Evolutionary conservation across 495 filamentous ascomycete genomes (phyloP).

Genomic region (Podospora conica): DNA sequence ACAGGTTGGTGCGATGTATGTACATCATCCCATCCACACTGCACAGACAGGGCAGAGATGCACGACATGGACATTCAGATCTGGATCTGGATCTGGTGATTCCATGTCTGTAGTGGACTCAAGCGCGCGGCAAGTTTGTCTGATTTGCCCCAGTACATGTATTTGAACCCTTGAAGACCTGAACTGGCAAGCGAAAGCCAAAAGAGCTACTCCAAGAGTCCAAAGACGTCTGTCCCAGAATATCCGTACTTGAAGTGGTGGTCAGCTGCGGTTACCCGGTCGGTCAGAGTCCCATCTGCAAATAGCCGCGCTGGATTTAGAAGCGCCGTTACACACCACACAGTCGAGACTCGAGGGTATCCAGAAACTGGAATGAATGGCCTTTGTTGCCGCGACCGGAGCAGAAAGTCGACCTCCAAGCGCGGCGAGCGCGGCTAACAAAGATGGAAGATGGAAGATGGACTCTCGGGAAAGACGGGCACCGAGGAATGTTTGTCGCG

Average conservation of each 20-base stretch:
- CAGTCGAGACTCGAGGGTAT: neutral
- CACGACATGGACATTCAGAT: neutral
- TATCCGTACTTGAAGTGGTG: neutral
- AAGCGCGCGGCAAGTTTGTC: neutral
- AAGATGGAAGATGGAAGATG: neutral
- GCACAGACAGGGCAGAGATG: neutral
- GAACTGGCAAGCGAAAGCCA: neutral
- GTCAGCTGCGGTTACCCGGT: neutral
- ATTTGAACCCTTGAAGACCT: too few species aligned
- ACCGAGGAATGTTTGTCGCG: neutral
- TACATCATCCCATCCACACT: neutral
- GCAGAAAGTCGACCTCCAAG: neutral
- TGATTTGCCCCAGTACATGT: too few species aligned
- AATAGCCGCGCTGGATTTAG: neutral
- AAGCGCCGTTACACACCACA: neutral
- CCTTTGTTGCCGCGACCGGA: too few species aligned
- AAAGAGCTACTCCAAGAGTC: neutral
- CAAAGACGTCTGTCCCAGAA: neutral
- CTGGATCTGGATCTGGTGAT: neutral
- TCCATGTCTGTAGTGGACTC: neutral
- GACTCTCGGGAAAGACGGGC: neutral
- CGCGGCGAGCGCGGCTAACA: neutral
- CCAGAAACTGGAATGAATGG: neutral
- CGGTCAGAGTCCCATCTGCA: neutral
- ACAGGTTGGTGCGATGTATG: neutral